Conservation (phyloP, 2,329 filamentous ascomycete species). For the Metarhizium humberi region DNA sequence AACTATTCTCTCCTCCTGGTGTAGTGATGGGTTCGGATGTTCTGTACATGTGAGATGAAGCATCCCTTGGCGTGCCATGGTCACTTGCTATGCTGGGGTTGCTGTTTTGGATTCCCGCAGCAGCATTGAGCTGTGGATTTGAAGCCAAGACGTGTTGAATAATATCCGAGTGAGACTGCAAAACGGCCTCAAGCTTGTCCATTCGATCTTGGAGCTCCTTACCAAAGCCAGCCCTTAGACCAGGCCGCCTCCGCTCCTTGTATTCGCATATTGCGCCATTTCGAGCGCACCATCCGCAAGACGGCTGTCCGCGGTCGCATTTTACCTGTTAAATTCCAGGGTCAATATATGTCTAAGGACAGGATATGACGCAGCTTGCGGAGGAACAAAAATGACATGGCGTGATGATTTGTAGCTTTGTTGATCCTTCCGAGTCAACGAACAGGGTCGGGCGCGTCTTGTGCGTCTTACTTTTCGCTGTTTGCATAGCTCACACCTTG, state of each 20-base stretch:
- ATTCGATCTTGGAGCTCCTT: constrained; percentile 65
- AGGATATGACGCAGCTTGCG: no score
- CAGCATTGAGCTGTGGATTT: constrained; percentile 20
- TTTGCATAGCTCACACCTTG: constrained; percentile 69
- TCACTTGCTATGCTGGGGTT: constrained; percentile 44
- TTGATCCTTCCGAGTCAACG: neutral
- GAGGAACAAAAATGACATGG: neutral
- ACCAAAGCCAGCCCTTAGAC: constrained; percentile 58
- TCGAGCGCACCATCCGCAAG: constrained; percentile 58
- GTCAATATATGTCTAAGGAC: constrained; percentile 1
- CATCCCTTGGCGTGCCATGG: constrained; percentile 44
- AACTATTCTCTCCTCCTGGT: constrained; percentile 45
- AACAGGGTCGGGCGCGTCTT: neutral
- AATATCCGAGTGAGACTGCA: constrained; percentile 57
- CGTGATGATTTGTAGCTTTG: neutral
- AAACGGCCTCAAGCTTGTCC: constrained; percentile 58
- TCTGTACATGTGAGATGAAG: constrained; percentile 33
- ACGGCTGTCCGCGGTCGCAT: constrained; percentile 67
- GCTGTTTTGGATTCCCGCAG: constrained; percentile 38
- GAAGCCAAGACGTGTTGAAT: constrained; percentile 46
- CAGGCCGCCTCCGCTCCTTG: constrained; percentile 60
- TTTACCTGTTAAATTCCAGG: constrained; percentile 41
- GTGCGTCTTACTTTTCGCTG: constrained; percentile 56
- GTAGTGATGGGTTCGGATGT: constrained; percentile 39
- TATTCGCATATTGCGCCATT: constrained; percentile 57